These are phyloP conservation scores for Cryptococcus sp. DNA, from an alignment of 1,284 basidiomycete species.

Conservation along the genomic window DNA sequence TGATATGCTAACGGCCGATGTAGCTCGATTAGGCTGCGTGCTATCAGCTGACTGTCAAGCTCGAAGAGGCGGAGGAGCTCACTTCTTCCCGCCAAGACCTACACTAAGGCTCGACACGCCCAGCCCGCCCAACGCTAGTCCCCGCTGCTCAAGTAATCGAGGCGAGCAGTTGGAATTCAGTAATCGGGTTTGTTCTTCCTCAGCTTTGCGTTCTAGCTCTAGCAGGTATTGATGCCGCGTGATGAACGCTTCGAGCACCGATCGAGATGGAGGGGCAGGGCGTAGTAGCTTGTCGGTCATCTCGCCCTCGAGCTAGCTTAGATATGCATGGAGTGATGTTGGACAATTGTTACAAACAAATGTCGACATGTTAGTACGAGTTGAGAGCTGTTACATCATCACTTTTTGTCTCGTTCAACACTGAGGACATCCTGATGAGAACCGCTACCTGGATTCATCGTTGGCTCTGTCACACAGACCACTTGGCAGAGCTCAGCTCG, in stretches of 20 bases:
- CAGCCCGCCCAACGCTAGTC: constrained; percentile 74
- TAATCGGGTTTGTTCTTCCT: constrained; percentile 77
- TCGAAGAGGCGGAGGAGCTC: constrained; percentile 34
- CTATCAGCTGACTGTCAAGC: background rate
- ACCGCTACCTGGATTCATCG: too few relatives aligned
- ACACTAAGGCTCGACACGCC: constrained; percentile 70
- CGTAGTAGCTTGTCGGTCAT: constrained; percentile 14
- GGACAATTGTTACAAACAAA: too few relatives aligned
- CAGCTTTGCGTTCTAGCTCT: constrained; percentile 71
- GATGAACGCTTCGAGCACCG: constrained; percentile 65
- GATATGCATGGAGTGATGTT: too few relatives aligned
- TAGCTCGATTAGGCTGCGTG: constrained; percentile 74
- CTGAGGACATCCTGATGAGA: too few relatives aligned
- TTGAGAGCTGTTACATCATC: too few relatives aligned
- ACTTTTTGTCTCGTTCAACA: too few relatives aligned
- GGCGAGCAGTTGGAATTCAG: constrained; percentile 80
- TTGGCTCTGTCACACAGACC: too few relatives aligned
- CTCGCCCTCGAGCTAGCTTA: too few relatives aligned
- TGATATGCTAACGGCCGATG: constrained; percentile 82
- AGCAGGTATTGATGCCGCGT: constrained; percentile 70
- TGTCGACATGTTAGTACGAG: too few relatives aligned
- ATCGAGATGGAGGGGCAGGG: constrained; percentile 21
- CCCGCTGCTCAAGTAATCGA: constrained; percentile 82
- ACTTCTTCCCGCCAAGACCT: constrained; percentile 90
- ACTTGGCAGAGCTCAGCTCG: too few relatives aligned